Conservation (phyloP, 192 early-diverging fungal genomes). For the Anaeromyces robustus region DNA sequence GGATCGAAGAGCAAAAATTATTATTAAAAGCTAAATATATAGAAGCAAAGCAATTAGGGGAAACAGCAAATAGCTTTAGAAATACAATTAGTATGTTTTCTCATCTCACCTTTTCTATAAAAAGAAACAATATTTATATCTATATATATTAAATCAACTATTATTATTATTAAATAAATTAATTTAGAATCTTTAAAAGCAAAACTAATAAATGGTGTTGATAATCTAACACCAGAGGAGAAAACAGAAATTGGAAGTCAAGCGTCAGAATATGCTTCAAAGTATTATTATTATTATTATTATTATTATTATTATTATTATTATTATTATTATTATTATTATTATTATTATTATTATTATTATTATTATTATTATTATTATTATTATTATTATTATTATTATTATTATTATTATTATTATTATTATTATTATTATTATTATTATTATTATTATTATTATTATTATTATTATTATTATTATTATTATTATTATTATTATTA, state of each 20-base stretch:
- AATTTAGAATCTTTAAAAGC: background rate
- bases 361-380: background rate
- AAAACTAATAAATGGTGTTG: background rate
- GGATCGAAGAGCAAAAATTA: slow-evolving; percentile 43
- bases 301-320: background rate
- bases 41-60: background rate
- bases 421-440: background rate
- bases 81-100: background rate
- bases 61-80: background rate
- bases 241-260: background rate
- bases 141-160: background rate
- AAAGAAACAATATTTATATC: background rate
- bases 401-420: background rate
- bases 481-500: background rate
- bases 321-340: background rate
- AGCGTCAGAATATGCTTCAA: background rate
- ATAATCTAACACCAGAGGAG: background rate
- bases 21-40: slow-evolving; percentile 32
- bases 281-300: background rate
- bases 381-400: background rate
- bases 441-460: background rate
- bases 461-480: background rate
- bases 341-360: background rate
- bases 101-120: too few species aligned
- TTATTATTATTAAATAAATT: background rate